Base-by-base conservation (phyloP, 306 rosid species). In the Pterocarpus macrocarpus region DNA sequence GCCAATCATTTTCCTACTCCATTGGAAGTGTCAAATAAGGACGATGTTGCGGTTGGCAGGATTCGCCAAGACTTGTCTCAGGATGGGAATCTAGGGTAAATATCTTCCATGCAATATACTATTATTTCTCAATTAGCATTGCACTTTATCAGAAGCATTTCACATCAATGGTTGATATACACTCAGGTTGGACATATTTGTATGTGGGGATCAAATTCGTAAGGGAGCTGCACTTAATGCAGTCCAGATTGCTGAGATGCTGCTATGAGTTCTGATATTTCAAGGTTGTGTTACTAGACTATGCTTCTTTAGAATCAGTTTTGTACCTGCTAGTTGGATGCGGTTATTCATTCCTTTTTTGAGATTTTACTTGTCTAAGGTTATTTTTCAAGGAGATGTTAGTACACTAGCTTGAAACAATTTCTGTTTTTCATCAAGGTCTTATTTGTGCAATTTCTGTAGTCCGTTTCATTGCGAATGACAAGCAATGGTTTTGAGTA, bases 211-310 rank as follows among this genome's bases (percentile, higher is more conserved):
- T 89, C 99, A 96, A 88, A 90, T 96, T 74, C 99, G 98, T 70
- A 96, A 96, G 86, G 98, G 99, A 62, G 99, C 98, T 61, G 99
- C 98, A 28, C 97, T 96, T 70, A 96, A 96, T 73, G 99, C 99
- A 39, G 85, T 96, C 84, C 99, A 92, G 90, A 93, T 96, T 64
- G 99, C 98, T 1, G 98, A 96, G 93, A 64, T 96, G 98, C 80
- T 96, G 85, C 85, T 93, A 34, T 95, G 91, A 85, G 64, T 70
- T 80, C 6, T 52, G 35, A 17, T 35, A 52, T 73, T 43, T 78
- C 22, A 55, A 77, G 64, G 52, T 17, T 67, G 65, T 77, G 78
- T 69, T 58, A 28, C 44, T 73, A 15, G 52, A 44, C 30, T 65
- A 58, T 28, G 65, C 83, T n/a, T 67, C 63, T 74, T 80, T 3